Evolutionary conservation across 768 basidiomycete genomes (phyloP), one percentile per base, ranked within the genome.

Genomic region (Naematelia aurantialba): DNA sequence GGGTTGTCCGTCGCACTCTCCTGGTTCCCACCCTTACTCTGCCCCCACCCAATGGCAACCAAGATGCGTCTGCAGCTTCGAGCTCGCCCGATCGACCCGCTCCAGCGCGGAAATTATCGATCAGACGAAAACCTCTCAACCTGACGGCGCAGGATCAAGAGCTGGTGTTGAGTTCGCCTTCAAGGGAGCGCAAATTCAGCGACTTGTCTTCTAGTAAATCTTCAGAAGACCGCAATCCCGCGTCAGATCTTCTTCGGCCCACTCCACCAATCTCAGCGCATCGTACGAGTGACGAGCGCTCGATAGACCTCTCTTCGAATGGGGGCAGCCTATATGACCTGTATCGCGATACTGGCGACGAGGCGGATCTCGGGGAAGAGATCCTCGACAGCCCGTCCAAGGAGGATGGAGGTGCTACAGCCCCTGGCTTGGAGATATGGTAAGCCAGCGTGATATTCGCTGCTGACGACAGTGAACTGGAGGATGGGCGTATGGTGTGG

Each of bases 401-500:
- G 56, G 48, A 27, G 31, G 21, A 14, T 31, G 17, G 50, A 21
- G 17, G 14, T 21, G 34, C 14, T 17, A 52, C 48, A 10, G 54
- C 62, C 5, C 67, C 70, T 51, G 72, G 67, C 19, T 58, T 74
- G 5, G 72, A 74, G 57, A 71, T 74, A 53, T 62, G 44, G 55
- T 57, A 21, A 11, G 29, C 24, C 42, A 21, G 1, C 51, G 24
- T 27, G 19, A 30, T 30, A 29, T 30, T 3, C 5, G 5, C 3
- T 26, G 61, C 63, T 68, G 59, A 65, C 53, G 4, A 24, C 29
- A 74, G 72, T 39, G 72, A 74, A 53, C 69, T 69, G 50, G 69
- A 64, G 50, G 69, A 74, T 48, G 72, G 72, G 8, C 55, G 66
- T 50, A 52, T 74, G 13, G 70, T 69, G 3, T 74, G 72, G 72